Conservation (phyloP, 1,284 basidiomycete species). For the Somion occarium region DNA sequence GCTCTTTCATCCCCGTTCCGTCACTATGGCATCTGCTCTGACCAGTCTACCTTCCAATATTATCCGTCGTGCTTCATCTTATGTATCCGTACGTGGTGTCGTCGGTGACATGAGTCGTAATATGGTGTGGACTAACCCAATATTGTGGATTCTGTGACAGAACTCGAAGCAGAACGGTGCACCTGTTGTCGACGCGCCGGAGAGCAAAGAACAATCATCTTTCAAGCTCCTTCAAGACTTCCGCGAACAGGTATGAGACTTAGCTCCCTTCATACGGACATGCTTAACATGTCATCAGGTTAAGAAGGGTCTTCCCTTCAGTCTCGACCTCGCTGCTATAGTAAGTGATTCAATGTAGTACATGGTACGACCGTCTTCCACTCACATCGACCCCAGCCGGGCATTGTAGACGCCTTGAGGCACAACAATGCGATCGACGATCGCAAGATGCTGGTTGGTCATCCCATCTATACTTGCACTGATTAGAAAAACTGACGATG, state of each 20-base stretch:
- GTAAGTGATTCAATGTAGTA: slow-evolving; percentile 33
- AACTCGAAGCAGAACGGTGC: neutral
- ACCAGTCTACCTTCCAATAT: slow-evolving; percentile 8
- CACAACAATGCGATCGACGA: slow-evolving; percentile 65
- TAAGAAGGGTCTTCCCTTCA: slow-evolving; percentile 37
- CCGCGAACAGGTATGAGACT: slow-evolving; percentile 35
- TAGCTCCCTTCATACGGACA: neutral
- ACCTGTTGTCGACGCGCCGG: neutral
- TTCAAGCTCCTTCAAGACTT: slow-evolving; percentile 39
- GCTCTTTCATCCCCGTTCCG: neutral
- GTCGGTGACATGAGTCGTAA: neutral
- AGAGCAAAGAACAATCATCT: slow-evolving; percentile 5
- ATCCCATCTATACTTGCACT: slow-evolving; percentile 8
- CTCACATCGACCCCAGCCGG: neutral
- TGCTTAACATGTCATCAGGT: slow-evolving; percentile 28
- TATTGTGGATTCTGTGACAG: neutral
- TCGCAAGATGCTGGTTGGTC: slow-evolving; percentile 50
- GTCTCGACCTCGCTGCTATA: slow-evolving; percentile 34
- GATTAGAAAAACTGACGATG: slow-evolving; percentile 16
- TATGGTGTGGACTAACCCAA: no score
- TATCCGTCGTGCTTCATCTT: slow-evolving; percentile 7
- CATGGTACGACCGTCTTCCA: no score
- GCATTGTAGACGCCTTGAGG: slow-evolving; percentile 46
- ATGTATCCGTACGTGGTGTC: slow-evolving; percentile 4
- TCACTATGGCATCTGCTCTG: slow-evolving; percentile 5